Percentiles rank a stretch among this genome's conserved stretches.
Conservation (phyloP, 2,329 filamentous ascomycete genomes). For the Paracorniculantispora psalliotae region DNA sequence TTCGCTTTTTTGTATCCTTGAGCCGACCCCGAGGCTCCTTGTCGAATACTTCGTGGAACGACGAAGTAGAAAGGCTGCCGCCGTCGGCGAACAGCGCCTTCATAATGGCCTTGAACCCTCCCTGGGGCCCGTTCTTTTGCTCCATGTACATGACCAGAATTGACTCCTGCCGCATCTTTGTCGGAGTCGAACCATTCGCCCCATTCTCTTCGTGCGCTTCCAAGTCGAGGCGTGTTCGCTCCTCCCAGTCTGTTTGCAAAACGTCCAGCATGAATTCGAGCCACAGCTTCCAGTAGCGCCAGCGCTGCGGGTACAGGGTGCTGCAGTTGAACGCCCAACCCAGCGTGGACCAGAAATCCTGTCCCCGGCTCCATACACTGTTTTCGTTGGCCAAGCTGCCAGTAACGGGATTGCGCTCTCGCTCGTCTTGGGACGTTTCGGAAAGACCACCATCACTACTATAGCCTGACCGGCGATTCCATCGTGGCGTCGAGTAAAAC, state of each 20-base stretch:
- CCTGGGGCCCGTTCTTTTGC: constrained; percentile 39
- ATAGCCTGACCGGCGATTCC: constrained; percentile 28
- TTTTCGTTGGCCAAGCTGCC: constrained; percentile 57
- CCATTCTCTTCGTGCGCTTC: constrained; percentile 24
- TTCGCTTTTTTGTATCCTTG: constrained; percentile 42
- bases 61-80: constrained; percentile 42
- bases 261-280: constrained; percentile 74
- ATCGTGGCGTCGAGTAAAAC: constrained; percentile 44
- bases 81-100: constrained; percentile 66
- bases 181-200: constrained; percentile 21
- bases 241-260: constrained; percentile 65
- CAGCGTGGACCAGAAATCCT: constrained; percentile 83
- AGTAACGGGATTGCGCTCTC: constrained; percentile 36
- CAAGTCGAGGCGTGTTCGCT: constrained; percentile 47
- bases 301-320: constrained; percentile 63
- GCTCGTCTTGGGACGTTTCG: constrained; percentile 34
- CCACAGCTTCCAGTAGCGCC: constrained; percentile 79
- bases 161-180: constrained; percentile 42
- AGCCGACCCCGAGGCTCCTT: constrained; percentile 48
- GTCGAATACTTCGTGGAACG: constrained; percentile 63
- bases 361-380: constrained; percentile 68
- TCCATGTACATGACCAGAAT: constrained; percentile 58
- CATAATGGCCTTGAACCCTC: constrained; percentile 50
- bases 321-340: constrained; percentile 96
- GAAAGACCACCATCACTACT: constrained; percentile 40